Conservation (phyloP, 495 filamentous ascomycete genomes). For the Saxophila tyrrhenica region DNA sequence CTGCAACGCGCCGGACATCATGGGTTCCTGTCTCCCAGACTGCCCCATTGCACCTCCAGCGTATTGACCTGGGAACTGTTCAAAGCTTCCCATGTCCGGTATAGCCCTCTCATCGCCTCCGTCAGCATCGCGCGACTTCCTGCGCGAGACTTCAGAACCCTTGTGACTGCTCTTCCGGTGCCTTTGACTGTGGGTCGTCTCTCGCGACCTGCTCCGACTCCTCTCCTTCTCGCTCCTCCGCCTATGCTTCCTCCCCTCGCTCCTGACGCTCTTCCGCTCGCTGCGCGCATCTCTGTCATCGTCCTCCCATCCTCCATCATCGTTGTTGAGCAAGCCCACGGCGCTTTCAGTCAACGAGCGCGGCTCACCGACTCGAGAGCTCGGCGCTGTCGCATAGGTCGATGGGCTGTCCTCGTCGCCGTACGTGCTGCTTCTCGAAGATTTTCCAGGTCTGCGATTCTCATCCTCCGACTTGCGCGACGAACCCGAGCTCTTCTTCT, state of each 20-base stretch:
- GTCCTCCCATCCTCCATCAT: conserved; percentile 13
- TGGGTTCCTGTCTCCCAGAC: neutral
- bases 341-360: conserved; percentile 16
- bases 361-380: conserved; percentile 3
- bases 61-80: conserved; percentile 18
- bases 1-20: conserved; percentile 11
- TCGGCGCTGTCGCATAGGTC: conserved; percentile 11
- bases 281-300: conserved; percentile 11
- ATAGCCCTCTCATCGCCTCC: conserved; percentile 4
- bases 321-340: conserved; percentile 6
- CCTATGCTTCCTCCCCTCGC: conserved; percentile 2
- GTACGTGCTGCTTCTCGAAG: conserved; percentile 9
- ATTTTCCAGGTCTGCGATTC: neutral
- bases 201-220: conserved; percentile 10
- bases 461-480: conserved; percentile 9
- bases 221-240: conserved; percentile 10
- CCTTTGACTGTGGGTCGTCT: conserved; percentile 8
- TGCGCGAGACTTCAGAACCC: conserved; percentile 1
- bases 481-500: conserved; percentile 13
- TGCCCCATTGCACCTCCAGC: neutral
- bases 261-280: conserved; percentile 11
- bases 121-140: neutral
- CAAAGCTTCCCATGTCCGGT: conserved; percentile 18
- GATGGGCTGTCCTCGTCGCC: conserved; percentile 9
- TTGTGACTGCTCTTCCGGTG: conserved; percentile 1